These are phyloP conservation scores for Rhynchosporium secalis DNA, from an alignment of 2,329 filamentous ascomycete genomes.

Conservation along the genomic window DNA sequence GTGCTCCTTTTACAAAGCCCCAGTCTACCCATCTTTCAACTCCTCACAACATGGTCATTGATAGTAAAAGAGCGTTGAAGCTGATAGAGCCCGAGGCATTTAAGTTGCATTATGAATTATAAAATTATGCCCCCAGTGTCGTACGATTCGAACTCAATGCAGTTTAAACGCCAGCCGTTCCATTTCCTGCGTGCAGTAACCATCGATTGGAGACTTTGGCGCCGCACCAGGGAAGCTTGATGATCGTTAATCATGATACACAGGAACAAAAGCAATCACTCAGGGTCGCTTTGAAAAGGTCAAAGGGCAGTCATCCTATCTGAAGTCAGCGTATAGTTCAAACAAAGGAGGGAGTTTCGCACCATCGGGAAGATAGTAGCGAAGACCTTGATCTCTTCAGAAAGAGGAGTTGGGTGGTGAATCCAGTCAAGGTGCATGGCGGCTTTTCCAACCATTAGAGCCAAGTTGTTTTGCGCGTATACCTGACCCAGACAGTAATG, in stretches of 20 bases:
- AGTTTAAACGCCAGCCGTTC: background rate
- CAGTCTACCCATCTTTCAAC: too few species aligned
- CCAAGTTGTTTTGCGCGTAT: constrained; percentile 87
- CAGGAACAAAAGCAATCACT: background rate
- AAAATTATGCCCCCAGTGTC: background rate
- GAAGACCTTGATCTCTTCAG: constrained; percentile 97
- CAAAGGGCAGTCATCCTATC: constrained; percentile 79
- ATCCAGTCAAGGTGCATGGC: constrained; percentile 85
- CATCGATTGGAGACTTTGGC: background rate
- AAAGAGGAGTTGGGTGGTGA: constrained; percentile 78
- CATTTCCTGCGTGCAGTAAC: background rate
- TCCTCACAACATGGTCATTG: too few species aligned
- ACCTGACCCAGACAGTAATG: constrained; percentile 96
- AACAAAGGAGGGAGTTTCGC: constrained; percentile 39
- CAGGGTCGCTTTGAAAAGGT: constrained; percentile 54
- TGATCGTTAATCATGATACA: background rate
- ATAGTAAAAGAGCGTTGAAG: background rate
- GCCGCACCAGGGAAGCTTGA: background rate
- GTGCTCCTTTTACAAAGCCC: too few species aligned
- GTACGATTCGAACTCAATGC: background rate
- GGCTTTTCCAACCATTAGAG: constrained; percentile 86
- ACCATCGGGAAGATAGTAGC: constrained; percentile 98
- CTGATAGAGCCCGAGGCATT: background rate
- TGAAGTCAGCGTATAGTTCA: constrained; percentile 29
- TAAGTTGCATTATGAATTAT: constrained; percentile 2